These are phyloP conservation scores for Populus deltoides DNA, from an alignment of 345 rosid species.

Conservation along the genomic window DNA sequence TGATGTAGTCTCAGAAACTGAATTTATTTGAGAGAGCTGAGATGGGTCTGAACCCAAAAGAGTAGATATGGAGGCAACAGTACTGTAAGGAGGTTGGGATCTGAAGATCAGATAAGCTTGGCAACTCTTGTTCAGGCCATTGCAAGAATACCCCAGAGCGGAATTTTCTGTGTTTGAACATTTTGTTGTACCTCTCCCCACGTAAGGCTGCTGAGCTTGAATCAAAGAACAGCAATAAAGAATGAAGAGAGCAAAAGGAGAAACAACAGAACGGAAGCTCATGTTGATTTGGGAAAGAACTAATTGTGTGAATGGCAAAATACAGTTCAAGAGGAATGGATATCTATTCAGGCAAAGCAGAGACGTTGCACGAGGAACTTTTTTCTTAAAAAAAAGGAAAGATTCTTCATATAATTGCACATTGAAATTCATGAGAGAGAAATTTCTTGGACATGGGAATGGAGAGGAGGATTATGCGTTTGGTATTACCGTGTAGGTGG, in stretches of 20 bases:
- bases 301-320: neutral
- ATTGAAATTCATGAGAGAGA: neutral
- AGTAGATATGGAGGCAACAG: slow-evolving; percentile 47
- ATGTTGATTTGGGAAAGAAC: slow-evolving; percentile 13
- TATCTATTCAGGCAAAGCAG: neutral
- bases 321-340: neutral
- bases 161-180: slow-evolving; percentile 44
- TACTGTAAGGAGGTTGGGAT: slow-evolving; percentile 50
- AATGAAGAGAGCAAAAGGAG: slow-evolving; percentile 8
- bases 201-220: slow-evolving; percentile 70
- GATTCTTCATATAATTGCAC: neutral
- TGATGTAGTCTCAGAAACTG: slow-evolving; percentile 34
- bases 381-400: neutral
- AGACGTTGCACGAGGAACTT: neutral
- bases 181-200: slow-evolving; percentile 36
- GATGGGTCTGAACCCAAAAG: slow-evolving; percentile 49
- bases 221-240: slow-evolving; percentile 26
- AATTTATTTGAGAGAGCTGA: slow-evolving; percentile 44
- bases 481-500: too few relatives aligned
- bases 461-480: neutral
- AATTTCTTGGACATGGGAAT: neutral
- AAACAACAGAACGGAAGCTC: slow-evolving; percentile 20
- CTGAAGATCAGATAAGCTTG: slow-evolving; percentile 59
- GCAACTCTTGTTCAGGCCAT: slow-evolving; percentile 59
- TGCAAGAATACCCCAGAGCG: slow-evolving; percentile 69